Percentiles rank a stretch among this genome's conserved stretches.
These are phyloP conservation scores for Fonsecaea multimorphosa DNA, from an alignment of 2,329 filamentous ascomycete species.

Conservation along the genomic window DNA sequence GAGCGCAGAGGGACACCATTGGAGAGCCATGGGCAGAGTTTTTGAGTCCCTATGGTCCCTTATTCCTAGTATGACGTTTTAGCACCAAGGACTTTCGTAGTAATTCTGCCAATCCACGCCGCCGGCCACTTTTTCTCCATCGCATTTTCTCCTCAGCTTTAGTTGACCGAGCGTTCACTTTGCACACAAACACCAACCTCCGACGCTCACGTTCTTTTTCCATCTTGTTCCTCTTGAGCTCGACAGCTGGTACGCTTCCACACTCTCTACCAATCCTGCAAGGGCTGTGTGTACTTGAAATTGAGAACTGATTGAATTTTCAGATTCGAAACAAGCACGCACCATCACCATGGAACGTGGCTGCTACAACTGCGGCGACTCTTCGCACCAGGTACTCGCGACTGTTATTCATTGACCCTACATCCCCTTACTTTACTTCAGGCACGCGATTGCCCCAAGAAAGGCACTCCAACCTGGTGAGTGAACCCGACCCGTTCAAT, in stretches of 20 bases:
- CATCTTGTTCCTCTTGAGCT: constrained; percentile 1
- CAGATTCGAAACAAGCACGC: background rate
- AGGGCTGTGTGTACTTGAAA: background rate
- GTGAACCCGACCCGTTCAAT: constrained; percentile 42
- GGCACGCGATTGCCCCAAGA: constrained; percentile 86
- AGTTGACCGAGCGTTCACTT: constrained; percentile 11
- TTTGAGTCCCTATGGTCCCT: background rate
- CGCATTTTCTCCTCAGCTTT: constrained; percentile 15
- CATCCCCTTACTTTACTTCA: constrained; percentile 46
- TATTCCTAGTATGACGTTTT: constrained; percentile 10
- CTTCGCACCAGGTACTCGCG: constrained; percentile 37
- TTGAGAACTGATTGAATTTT: constrained; percentile 11
- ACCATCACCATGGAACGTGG: constrained; percentile 57
- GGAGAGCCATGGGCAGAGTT: background rate
- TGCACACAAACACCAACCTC: background rate
- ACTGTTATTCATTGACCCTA: constrained; percentile 20
- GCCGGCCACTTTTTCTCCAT: constrained; percentile 10
- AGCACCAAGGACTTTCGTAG: background rate
- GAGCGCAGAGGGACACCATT: background rate
- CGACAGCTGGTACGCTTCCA: background rate
- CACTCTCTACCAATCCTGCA: background rate
- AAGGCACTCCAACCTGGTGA: constrained; percentile 81
- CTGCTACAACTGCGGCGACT: constrained; percentile 63
- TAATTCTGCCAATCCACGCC: constrained; percentile 15
- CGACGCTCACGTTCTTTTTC: background rate